Evolutionary conservation across 1,139 yeast genomes (phyloP).

Genomic region (Nakaseomyces uthaithaninus): DNA sequence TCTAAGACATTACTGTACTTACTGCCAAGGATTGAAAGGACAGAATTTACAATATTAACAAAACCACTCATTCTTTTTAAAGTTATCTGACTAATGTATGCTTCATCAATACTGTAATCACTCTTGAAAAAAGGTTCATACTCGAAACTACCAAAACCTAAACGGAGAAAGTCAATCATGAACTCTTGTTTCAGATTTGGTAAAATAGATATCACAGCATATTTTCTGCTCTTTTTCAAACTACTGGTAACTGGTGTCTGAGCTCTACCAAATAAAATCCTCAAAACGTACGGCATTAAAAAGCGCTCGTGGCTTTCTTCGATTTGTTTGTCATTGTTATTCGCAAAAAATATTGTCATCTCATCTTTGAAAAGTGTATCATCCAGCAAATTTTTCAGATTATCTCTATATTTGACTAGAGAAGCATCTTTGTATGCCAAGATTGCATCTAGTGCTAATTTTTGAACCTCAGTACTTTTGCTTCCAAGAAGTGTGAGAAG

Average conservation of each 20-base stretch:
- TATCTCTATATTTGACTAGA: conserved; percentile 62
- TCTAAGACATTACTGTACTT: conserved; percentile 45
- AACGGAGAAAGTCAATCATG: conserved; percentile 49
- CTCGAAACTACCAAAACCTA: conserved; percentile 54
- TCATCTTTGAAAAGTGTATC: conserved; percentile 84
- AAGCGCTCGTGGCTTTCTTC: conserved; percentile 48
- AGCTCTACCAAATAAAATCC: conserved; percentile 82
- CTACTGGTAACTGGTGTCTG: conserved; percentile 55
- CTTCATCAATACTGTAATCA: conserved; percentile 23
- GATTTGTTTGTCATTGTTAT: conserved; percentile 45
- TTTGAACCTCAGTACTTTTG: conserved; percentile 56
- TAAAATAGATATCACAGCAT: conserved; percentile 65
- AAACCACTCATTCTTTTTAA: conserved; percentile 63
- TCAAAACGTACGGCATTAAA: conserved; percentile 63
- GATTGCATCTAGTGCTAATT: conserved; percentile 63
- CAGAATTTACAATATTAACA: conserved; percentile 56
- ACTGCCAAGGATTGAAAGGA: conserved; percentile 56
- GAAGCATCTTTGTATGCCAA: conserved; percentile 54
- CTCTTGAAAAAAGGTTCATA: conserved; percentile 35
- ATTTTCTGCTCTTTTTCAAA: conserved; percentile 62
- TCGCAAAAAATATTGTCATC: conserved; percentile 52
- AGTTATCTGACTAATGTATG: conserved; percentile 19
- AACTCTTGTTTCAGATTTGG: conserved; percentile 52
- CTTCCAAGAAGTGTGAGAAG: conserved; percentile 55
- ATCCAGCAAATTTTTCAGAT: conserved; percentile 66